These are phyloP conservation scores for Boletus reticulatus DNA, from an alignment of 768 basidiomycete genomes.

Conservation along the genomic window DNA sequence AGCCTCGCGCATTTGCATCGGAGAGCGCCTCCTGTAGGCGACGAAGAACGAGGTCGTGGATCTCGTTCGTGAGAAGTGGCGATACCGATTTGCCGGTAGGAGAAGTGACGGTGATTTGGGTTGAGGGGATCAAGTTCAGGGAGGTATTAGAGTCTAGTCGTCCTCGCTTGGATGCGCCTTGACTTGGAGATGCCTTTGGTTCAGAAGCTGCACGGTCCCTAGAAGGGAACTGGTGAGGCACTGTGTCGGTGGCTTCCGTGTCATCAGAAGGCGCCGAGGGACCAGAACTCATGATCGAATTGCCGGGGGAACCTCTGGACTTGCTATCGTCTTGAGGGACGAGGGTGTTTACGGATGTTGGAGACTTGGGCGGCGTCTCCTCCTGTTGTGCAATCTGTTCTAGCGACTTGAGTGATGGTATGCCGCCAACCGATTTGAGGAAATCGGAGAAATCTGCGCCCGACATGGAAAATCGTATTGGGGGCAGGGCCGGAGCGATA, in stretches of 20 bases:
- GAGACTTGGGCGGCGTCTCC: conserved; percentile 29
- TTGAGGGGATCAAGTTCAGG: conserved; percentile 12
- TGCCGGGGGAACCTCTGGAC: not conserved
- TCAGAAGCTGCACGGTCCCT: conserved; percentile 34
- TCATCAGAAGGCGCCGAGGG: not conserved
- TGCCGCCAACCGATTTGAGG: conserved; percentile 55
- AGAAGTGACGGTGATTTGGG: conserved; percentile 46
- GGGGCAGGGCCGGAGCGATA: conserved; percentile 84
- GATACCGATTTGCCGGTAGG: conserved; percentile 33
- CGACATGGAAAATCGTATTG: conserved; percentile 88
- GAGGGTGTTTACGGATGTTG: conserved; percentile 19
- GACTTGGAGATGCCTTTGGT: conserved; percentile 20
- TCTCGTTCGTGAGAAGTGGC: conserved; percentile 31
- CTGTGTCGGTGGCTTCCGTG: conserved; percentile 12
- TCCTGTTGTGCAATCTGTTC: conserved; percentile 46
- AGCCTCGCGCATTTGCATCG: conserved; percentile 58
- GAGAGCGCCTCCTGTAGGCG: conserved; percentile 61
- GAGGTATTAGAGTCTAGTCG: conserved; percentile 28
- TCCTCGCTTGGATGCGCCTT: conserved; percentile 12
- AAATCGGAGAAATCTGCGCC: conserved; percentile 79
- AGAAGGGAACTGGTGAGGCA: conserved; percentile 10
- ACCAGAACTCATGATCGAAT: not conserved
- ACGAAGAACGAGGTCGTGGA: conserved; percentile 44
- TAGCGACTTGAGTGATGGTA: conserved; percentile 45
- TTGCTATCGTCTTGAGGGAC: conserved; percentile 5